Evolutionary conservation across 2,329 filamentous ascomycete species (phyloP), one percentile per base, ranked within the genome.

Genomic region (Apiospora arundinis): DNA sequence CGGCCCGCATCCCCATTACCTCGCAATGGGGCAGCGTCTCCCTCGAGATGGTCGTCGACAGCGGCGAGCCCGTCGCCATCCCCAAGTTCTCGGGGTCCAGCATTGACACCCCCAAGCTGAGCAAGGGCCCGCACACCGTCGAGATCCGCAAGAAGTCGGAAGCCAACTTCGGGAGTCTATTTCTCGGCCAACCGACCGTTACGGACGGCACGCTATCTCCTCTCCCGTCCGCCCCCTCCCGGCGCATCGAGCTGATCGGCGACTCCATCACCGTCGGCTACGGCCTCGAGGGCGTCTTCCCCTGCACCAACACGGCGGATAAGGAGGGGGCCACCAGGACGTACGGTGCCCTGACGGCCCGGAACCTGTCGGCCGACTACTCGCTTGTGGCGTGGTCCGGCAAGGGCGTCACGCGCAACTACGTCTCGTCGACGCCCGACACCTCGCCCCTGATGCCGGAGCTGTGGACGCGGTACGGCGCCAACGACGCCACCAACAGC

Each of bases 261-360:
- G 83, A 85, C 75, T 85, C 83, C 32, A 85, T 85, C 73, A 82
- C 78, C 2, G 83, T 84, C 4, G 83, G 83, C 4, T 85, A 85
- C 72, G 83, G 83, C 1, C 78, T 84, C 18, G 83, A 83, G 70
- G 83, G 82, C 52, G 75, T 76, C 6, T 73, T 78, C 23, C 83
- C 83, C 12, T 85, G 83, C 74, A 76, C 76, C 3, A 82, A 85
- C 76, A 79, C 77, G 2, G 82, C 83, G 3, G 76, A 76, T 6
- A 70, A 84, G 2, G 80, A 84, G 72, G 77, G 84, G 72, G 83
- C 82, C 49, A 79, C 81, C 18, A 79, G 80, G 70, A 84, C 83
- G 5, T 85, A 85, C 69, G 83, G 81, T n/a, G 83, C 80, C 0
- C 77, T 85, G 0, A 80, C 83, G 0, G 83, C 83, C n/a, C 75